Percentiles rank a stretch among this genome's conserved stretches.
These are phyloP conservation scores for Diaporthe aspalathi DNA, from an alignment of 2,329 filamentous ascomycete genomes.

Conservation along the genomic window DNA sequence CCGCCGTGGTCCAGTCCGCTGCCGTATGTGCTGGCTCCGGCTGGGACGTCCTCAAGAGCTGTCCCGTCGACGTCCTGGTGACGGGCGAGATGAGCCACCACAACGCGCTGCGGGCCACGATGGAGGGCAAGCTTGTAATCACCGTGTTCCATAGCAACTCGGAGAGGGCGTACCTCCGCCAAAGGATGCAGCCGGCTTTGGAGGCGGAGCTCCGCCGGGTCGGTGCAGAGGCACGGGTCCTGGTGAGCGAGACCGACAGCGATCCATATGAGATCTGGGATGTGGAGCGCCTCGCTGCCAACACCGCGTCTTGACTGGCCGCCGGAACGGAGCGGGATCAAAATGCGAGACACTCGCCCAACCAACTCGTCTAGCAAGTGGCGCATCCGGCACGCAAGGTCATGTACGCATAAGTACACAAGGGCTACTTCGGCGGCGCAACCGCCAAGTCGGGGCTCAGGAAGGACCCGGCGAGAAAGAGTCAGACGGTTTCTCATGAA, in stretches of 20 bases:
- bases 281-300: slow-evolving; percentile 47
- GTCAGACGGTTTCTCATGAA: background rate
- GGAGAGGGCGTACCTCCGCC: slow-evolving; percentile 83
- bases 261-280: slow-evolving; percentile 89
- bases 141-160: slow-evolving; percentile 94
- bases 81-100: slow-evolving; percentile 96
- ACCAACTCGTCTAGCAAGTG: background rate
- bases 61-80: slow-evolving; percentile 82
- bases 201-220: slow-evolving; percentile 66
- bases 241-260: slow-evolving; percentile 81
- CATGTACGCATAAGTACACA: background rate
- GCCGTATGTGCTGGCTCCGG: slow-evolving; percentile 94
- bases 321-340: background rate
- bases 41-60: slow-evolving; percentile 76
- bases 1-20: slow-evolving; percentile 70
- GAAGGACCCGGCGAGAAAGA: background rate
- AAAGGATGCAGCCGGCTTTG: slow-evolving; percentile 76
- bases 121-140: slow-evolving; percentile 84
- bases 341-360: background rate
- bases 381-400: background rate
- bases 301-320: slow-evolving; percentile 33
- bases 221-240: slow-evolving; percentile 66
- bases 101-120: slow-evolving; percentile 86
- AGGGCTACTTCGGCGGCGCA: background rate
- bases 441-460: background rate